A percentile compares a stretch with the other conserved stretches of the same genome.
These are phyloP conservation scores for Cucumis cinereus DNA, from an alignment of 306 rosid species.

Conservation along the genomic window DNA sequence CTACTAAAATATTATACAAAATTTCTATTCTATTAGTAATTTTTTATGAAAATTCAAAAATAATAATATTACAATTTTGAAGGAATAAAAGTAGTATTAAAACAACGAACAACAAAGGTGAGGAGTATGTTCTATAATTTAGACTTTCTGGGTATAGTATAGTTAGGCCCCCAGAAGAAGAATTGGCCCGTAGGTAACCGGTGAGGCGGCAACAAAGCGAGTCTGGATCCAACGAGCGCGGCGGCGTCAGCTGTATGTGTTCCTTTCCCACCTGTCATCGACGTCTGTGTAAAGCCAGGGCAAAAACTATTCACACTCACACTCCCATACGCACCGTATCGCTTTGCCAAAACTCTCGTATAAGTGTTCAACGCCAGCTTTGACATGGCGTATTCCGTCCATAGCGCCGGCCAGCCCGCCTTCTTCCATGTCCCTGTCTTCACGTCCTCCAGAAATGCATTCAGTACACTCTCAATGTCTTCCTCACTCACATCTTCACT, in stretches of 20 bases:
- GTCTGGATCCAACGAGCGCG: slow-evolving; percentile 31
- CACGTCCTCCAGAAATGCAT: slow-evolving; percentile 34
- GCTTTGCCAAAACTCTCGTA: slow-evolving; percentile 47
- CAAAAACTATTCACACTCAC: slow-evolving; percentile 57
- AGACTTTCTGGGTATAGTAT: not conserved
- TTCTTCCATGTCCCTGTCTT: slow-evolving; percentile 50
- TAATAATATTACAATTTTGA: no score
- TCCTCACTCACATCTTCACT: slow-evolving; percentile 32
- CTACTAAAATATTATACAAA: no score
- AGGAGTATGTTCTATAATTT: not conserved
- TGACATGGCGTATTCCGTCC: slow-evolving; percentile 90
- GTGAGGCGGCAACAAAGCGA: slow-evolving; percentile 54
- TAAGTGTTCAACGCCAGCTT: slow-evolving; percentile 74
- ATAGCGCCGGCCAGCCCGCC: slow-evolving; percentile 68
- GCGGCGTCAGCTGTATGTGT: slow-evolving; percentile 47
- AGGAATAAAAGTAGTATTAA: no score
- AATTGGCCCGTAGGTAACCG: slow-evolving; percentile 46
- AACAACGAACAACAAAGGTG: no score
- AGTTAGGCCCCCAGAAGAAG: slow-evolving; percentile 15
- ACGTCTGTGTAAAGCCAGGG: slow-evolving; percentile 81
- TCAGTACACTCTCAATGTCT: slow-evolving; percentile 31
- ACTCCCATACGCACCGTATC: slow-evolving; percentile 13
- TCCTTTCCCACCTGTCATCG: slow-evolving; percentile 73
- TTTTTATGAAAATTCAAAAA: no score
- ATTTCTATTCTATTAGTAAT: no score